Conservation (phyloP, 768 basidiomycete genomes). For the Gymnopilus dilepis region DNA sequence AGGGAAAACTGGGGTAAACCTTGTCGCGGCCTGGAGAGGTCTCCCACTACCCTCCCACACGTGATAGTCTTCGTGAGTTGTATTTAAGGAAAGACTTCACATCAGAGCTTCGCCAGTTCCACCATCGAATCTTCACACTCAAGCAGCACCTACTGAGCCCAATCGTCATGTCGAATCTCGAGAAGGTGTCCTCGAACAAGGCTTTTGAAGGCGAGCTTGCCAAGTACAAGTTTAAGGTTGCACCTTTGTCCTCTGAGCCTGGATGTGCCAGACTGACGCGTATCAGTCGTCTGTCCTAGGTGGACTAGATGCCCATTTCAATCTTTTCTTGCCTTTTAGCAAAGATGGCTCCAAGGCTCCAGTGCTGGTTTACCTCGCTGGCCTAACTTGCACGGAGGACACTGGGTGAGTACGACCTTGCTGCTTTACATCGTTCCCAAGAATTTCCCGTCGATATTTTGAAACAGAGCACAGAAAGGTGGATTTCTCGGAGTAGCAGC, state of each 20-base stretch:
- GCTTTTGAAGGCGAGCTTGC: constrained; percentile 79
- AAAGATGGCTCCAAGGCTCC: constrained; percentile 55
- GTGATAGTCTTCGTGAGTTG: constrained; percentile 21
- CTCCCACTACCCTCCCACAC: constrained; percentile 15
- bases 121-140: constrained; percentile 1
- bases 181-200: constrained; percentile 78
- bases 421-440: neutral
- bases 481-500: constrained; percentile 87
- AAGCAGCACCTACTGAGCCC: neutral
- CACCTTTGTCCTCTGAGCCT: neutral
- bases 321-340: constrained; percentile 82
- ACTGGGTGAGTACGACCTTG: constrained; percentile 69
- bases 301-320: constrained; percentile 76
- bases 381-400: constrained; percentile 90
- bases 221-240: constrained; percentile 87
- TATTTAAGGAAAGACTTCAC: constrained; percentile 13
- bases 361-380: constrained; percentile 87
- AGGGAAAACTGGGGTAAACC: neutral
- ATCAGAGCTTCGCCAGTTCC: constrained; percentile 11
- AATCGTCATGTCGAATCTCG: constrained; percentile 42
- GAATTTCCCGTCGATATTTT: neutral
- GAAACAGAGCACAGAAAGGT: constrained; percentile 86
- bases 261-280: constrained; percentile 9
- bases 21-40: neutral
- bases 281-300: constrained; percentile 74